Evolutionary conservation across 768 basidiomycete species (phyloP).

Genomic region (Clavaria fumosa): DNA sequence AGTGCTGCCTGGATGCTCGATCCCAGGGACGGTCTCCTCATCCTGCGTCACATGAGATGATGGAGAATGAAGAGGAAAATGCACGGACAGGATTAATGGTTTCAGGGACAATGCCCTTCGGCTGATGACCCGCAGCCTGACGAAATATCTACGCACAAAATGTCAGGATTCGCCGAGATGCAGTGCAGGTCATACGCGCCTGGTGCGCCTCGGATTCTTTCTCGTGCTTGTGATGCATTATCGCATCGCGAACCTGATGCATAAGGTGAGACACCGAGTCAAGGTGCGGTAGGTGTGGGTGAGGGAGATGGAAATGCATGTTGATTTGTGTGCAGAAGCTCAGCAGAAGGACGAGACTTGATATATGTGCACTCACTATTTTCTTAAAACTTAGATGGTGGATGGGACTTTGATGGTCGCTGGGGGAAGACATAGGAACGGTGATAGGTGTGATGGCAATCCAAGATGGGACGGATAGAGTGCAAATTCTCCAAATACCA

Average conservation of each 20-base stretch:
- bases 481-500: too few relatives aligned
- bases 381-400: too few relatives aligned
- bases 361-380: too few relatives aligned
- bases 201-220: conserved; percentile 82
- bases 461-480: too few relatives aligned
- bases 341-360: too few relatives aligned
- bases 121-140: conserved; percentile 50
- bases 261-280: conserved; percentile 30
- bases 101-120: conserved; percentile 49
- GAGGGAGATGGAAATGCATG: too few relatives aligned
- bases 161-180: conserved; percentile 6
- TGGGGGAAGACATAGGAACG: too few relatives aligned
- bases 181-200: conserved; percentile 22
- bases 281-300: conserved; percentile 26
- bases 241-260: conserved; percentile 51
- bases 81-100: conserved; percentile 50
- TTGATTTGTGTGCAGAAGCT: too few relatives aligned
- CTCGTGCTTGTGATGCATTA: conserved; percentile 57
- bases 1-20: conserved; percentile 57
- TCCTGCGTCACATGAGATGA: conserved; percentile 25
- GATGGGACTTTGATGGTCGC: too few relatives aligned
- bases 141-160: conserved; percentile 48
- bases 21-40: conserved; percentile 83
- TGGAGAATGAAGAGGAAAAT: not conserved
- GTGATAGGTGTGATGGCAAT: too few relatives aligned